Evolutionary conservation across 768 basidiomycete genomes (phyloP).

Genomic region (Leccinum boreale): DNA sequence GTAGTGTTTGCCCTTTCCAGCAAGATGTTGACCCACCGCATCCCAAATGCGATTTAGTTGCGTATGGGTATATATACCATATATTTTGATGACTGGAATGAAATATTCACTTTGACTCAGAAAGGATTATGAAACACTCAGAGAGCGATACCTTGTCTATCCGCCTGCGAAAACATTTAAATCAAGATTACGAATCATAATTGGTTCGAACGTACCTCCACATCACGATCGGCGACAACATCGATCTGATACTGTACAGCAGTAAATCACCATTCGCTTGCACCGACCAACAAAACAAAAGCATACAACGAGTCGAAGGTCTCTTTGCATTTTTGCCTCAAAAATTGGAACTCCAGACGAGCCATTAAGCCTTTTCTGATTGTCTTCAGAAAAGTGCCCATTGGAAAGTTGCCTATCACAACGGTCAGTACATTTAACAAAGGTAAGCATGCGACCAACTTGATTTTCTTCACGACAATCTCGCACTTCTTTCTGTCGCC

Average conservation of each 20-base stretch:
- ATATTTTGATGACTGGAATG: constrained; percentile 42
- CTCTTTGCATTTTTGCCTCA: constrained; percentile 64
- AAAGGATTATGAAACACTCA: neutral
- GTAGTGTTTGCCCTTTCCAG: constrained; percentile 50
- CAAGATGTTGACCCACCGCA: constrained; percentile 39
- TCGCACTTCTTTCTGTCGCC: constrained; percentile 45
- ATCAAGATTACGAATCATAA: neutral
- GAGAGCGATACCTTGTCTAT: constrained; percentile 35
- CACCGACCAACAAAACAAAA: neutral
- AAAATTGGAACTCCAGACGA: constrained; percentile 53
- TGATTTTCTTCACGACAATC: constrained; percentile 67
- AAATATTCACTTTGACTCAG: neutral
- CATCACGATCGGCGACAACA: constrained; percentile 38
- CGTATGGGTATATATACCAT: constrained; percentile 48
- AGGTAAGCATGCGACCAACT: constrained; percentile 34
- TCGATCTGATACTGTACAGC: constrained; percentile 46
- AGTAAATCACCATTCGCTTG: neutral
- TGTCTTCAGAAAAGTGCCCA: constrained; percentile 66
- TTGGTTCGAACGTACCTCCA: constrained; percentile 19
- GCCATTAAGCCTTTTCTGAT: constrained; percentile 58
- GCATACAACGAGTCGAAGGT: constrained; percentile 49
- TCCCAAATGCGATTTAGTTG: constrained; percentile 50
- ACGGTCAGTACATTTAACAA: neutral
- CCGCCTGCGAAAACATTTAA: constrained; percentile 29
- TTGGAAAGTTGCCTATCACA: constrained; percentile 58